These are phyloP conservation scores for Daldinia bambusicola DNA, from an alignment of 495 filamentous ascomycete genomes.

Conservation along the genomic window DNA sequence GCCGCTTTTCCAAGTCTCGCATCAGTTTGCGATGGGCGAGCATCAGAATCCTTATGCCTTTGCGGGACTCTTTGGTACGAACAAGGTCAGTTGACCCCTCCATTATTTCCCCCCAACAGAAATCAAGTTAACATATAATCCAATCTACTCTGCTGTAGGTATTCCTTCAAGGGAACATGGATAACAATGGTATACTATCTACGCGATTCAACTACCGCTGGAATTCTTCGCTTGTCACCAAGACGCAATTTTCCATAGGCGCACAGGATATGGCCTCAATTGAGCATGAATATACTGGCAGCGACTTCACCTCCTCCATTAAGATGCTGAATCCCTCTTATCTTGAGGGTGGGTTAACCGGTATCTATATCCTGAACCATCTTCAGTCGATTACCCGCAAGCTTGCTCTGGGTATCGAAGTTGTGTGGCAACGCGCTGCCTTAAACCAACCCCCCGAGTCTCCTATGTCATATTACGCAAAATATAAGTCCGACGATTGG, in stretches of 20 bases:
- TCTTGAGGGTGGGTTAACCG: constrained; percentile 90
- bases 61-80: constrained; percentile 89
- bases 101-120: neutral
- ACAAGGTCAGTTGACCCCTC: constrained; percentile 72
- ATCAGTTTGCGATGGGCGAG: constrained; percentile 94
- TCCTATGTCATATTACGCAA: constrained; percentile 84
- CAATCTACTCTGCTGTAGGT: constrained; percentile 63
- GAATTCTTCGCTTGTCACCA: constrained; percentile 78
- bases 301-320: constrained; percentile 89
- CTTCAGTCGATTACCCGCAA: constrained; percentile 91
- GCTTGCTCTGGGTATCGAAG: constrained; percentile 88
- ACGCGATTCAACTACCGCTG: constrained; percentile 92
- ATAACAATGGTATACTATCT: constrained; percentile 84
- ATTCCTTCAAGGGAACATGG: constrained; percentile 94
- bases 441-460: constrained; percentile 83
- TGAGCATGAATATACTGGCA: constrained; percentile 92
- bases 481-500: constrained; percentile 91
- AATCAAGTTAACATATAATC: constrained; percentile 16
- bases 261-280: constrained; percentile 81
- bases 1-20: constrained; percentile 96
- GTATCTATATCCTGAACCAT: constrained; percentile 94
- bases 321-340: constrained; percentile 94
- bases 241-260: constrained; percentile 82
- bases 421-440: constrained; percentile 88
- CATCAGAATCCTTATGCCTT: constrained; percentile 92